Evolutionary conservation across 768 basidiomycete species (phyloP), one percentile per base, ranked within the genome.

Genomic region (Lentinula edodes): DNA sequence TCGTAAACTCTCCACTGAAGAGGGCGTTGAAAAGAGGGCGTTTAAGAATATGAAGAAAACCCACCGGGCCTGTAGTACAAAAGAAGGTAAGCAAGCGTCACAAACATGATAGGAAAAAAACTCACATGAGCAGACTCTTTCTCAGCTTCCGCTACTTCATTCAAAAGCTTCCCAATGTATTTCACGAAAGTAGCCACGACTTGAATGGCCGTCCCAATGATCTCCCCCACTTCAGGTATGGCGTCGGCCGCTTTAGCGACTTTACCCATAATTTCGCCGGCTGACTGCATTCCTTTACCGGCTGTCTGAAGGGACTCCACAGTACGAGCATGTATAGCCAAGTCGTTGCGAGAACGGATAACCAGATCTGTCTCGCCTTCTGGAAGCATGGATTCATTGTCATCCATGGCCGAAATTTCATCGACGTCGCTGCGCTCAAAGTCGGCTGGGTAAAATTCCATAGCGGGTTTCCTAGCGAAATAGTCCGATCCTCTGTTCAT

Each of bases 191-290:
- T 23, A 3, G 38, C 10, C 10, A 56, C 41, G 15, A 56, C 55
- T 43, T 56, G 38, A 28, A 56, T 6, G 41, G 55, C 55, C 15
- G 55, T 20, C 15, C 39, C 55, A 16, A 56, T 7, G 41, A 56
- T 41, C 36, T 41, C 39, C 7, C 55, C 55, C 6, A 56, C 55
- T 45, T 56, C 55, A 56, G 55, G 55, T 18, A 56, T 56, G 12
- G 38, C 39, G 41, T 56, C 41, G 38, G 55, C 55, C 6, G 23
- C 39, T 34, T 56, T 41, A 13, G 55, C 39, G 15, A 41, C 41
- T 16, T 56, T 41, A 41, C 23, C 20, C 12, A 43, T 3, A 10
- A 43, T 34, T 7, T 28, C 15, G 5, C 39, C 55, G 12, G 41
- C 39, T 13, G 18, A n/a, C 13, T 38, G 12, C 39, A 56, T 28